These are phyloP conservation scores for Penicillium crustosum DNA, from an alignment of 2,329 filamentous ascomycete species.

Conservation along the genomic window DNA sequence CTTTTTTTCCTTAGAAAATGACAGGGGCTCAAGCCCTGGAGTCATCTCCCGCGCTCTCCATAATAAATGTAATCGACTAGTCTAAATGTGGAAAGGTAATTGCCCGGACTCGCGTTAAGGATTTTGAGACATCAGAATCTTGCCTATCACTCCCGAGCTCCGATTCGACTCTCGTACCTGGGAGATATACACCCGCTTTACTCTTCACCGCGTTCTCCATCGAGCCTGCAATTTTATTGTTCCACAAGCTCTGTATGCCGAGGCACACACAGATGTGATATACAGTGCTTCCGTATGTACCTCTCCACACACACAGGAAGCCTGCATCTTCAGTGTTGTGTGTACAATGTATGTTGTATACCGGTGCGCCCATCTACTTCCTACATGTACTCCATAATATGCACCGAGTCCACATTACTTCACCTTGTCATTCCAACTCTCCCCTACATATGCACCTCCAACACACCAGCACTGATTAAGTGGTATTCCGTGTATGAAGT, in stretches of 20 bases:
- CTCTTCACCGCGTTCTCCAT: constrained; percentile 6
- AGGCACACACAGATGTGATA: constrained; percentile 8
- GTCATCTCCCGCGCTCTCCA: background rate
- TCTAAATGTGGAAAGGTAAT: background rate
- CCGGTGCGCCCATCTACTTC: too few species aligned
- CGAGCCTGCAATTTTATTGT: background rate
- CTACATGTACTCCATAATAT: background rate
- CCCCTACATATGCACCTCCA: background rate
- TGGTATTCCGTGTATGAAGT: background rate
- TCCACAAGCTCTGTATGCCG: constrained; percentile 2
- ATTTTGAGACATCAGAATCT: constrained; percentile 3
- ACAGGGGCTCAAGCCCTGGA: constrained; percentile 2
- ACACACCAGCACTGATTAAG: background rate
- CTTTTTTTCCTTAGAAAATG: background rate
- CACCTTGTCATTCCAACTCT: background rate
- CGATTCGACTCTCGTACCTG: background rate
- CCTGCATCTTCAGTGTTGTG: background rate
- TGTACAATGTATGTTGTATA: background rate
- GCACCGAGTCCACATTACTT: background rate
- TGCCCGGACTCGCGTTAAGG: background rate
- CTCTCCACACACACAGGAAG: background rate
- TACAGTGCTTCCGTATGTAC: constrained; percentile 6
- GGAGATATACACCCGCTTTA: background rate
- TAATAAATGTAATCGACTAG: background rate
- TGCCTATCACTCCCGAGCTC: background rate